Percentiles rank a stretch among this genome's conserved stretches.
These are phyloP conservation scores for Arabidopsis hybrid DNA, from an alignment of 441 rosid genomes.

Conservation along the genomic window DNA sequence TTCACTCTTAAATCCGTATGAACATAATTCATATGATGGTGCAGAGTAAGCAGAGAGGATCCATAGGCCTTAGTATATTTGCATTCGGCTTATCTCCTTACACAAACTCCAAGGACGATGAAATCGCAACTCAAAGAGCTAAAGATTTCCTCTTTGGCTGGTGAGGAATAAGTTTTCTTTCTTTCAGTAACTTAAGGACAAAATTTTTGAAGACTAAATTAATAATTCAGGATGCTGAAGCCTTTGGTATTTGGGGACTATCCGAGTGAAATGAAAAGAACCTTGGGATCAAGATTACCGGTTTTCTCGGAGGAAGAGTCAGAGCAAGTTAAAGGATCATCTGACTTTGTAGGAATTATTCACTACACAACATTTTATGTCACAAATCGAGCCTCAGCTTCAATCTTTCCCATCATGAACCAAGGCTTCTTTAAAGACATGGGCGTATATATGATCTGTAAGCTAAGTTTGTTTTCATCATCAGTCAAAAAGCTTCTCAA, in stretches of 20 bases:
- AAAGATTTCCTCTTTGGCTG: slow-evolving; percentile 67
- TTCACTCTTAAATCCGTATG: neutral
- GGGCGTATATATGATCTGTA: slow-evolving; percentile 47
- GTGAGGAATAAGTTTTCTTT: slow-evolving; percentile 45
- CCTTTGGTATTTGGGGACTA: slow-evolving; percentile 81
- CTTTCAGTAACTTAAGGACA: neutral
- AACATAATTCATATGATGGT: neutral
- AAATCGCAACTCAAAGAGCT: slow-evolving; percentile 59
- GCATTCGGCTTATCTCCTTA: slow-evolving; percentile 47
- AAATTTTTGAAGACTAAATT: neutral
- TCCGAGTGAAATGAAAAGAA: slow-evolving; percentile 67
- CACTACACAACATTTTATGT: slow-evolving; percentile 48
- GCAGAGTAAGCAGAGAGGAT: slow-evolving; percentile 58
- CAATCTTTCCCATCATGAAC: slow-evolving; percentile 4
- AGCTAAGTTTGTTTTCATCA: slow-evolving; percentile 22
- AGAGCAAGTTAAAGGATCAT: slow-evolving; percentile 59
- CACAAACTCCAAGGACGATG: slow-evolving; percentile 61
- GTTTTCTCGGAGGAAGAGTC: slow-evolving; percentile 58
- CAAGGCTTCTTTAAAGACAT: slow-evolving; percentile 53
- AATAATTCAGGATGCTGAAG: slow-evolving; percentile 52
- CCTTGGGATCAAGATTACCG: slow-evolving; percentile 65
- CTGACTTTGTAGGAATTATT: slow-evolving; percentile 66
- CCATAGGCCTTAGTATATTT: slow-evolving; percentile 48
- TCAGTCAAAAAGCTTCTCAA: neutral
- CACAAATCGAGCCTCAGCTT: slow-evolving; percentile 45